Evolutionary conservation across 108 stramenopile species (phyloP).

Genomic region (Seminavis robusta): DNA sequence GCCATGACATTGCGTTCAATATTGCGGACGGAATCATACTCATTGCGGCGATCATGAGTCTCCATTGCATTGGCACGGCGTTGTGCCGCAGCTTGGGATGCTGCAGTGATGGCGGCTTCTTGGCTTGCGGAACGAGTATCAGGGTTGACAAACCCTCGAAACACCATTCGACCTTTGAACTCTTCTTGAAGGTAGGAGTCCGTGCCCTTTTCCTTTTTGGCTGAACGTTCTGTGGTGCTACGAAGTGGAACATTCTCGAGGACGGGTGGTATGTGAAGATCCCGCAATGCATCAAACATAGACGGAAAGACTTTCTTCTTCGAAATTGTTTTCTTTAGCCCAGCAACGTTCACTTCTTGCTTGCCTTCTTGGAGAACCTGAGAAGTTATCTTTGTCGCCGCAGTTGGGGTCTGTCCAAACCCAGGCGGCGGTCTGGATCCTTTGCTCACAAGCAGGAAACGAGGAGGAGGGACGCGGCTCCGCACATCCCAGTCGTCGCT

Average conservation of each 20-base stretch:
- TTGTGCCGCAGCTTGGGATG: constrained; percentile 18
- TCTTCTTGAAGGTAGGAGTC: background rate
- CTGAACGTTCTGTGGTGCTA: background rate
- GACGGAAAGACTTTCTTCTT: background rate
- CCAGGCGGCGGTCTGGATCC: background rate
- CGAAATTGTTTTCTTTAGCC: background rate
- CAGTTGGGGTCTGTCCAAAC: background rate
- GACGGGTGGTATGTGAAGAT: constrained; percentile 9
- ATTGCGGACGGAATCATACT: constrained; percentile 22
- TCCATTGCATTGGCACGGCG: constrained; percentile 14
- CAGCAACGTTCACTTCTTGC: too few species aligned
- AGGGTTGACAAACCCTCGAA: constrained; percentile 43
- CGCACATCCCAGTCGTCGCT: constrained; percentile 36
- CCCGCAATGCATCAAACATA: constrained; percentile 16
- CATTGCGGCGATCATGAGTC: constrained; percentile 5
- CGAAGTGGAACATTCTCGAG: constrained; percentile 10
- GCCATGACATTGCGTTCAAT: constrained; percentile 42
- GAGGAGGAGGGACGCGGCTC: constrained; percentile 40
- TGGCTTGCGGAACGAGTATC: constrained; percentile 35
- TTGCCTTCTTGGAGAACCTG: background rate
- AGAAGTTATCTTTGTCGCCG: background rate
- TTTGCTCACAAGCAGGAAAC: constrained; percentile 28
- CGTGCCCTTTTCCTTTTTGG: background rate
- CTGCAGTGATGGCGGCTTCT: constrained; percentile 24
- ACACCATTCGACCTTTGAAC: constrained; percentile 35